These are phyloP conservation scores for Moesziomyces globuligerus DNA, from an alignment of 1,284 basidiomycete genomes.

Conservation along the genomic window DNA sequence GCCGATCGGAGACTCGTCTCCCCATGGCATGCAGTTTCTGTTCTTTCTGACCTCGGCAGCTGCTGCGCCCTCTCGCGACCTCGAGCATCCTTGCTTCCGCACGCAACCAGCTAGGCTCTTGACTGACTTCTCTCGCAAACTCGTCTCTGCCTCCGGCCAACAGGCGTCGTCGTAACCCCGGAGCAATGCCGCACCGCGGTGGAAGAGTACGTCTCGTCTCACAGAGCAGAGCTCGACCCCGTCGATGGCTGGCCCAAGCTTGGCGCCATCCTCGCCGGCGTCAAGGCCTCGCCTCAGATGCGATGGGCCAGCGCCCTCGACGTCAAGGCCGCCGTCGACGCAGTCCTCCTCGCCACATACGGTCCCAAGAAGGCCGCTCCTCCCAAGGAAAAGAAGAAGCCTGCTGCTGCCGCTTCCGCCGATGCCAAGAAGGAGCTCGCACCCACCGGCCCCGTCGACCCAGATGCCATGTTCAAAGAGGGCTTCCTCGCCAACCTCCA, in stretches of 20 bases:
- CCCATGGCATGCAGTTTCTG: slow-evolving; percentile 51
- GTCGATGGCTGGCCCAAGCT: slow-evolving; percentile 69
- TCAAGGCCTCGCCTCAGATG: slow-evolving; percentile 52
- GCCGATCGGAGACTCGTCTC: slow-evolving; percentile 41
- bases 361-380: slow-evolving; percentile 71
- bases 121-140: slow-evolving; percentile 8
- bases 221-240: slow-evolving; percentile 61
- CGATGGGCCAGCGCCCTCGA: slow-evolving; percentile 92
- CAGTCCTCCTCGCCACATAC: slow-evolving; percentile 78
- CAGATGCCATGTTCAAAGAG: slow-evolving; percentile 85
- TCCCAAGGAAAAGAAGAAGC: slow-evolving; percentile 72
- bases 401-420: slow-evolving; percentile 25
- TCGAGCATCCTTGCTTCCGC: not conserved
- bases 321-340: slow-evolving; percentile 86
- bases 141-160: not conserved
- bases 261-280: slow-evolving; percentile 58
- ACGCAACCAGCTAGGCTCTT: too few relatives aligned
- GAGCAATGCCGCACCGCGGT: slow-evolving; percentile 77
- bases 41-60: slow-evolving; percentile 28
- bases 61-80: slow-evolving; percentile 7
- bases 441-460: slow-evolving; percentile 44
- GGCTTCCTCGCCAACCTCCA: slow-evolving; percentile 94
- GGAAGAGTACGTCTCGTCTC: slow-evolving; percentile 72
- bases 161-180: slow-evolving; percentile 82
- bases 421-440: slow-evolving; percentile 38